Conservation (phyloP, 2,329 filamentous ascomycete species). For the Aureobasidium sp. region DNA sequence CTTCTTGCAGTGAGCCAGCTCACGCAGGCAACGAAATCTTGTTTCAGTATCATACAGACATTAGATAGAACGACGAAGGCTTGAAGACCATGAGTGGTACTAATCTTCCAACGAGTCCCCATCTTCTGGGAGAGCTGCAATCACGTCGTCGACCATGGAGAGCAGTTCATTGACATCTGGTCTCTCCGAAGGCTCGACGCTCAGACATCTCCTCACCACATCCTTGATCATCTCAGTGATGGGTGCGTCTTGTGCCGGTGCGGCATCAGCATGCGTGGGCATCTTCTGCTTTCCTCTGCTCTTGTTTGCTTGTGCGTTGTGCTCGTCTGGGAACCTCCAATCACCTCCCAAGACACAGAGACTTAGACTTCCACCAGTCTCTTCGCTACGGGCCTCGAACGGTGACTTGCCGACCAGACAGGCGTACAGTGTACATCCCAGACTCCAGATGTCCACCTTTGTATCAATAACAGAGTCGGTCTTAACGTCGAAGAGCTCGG, state of each 20-base stretch:
- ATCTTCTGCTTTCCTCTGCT: conserved; percentile 47
- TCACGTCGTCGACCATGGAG: conserved; percentile 62
- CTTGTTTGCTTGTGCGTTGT: conserved; percentile 43
- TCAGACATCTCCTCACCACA: conserved; percentile 77
- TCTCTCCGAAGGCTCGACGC: conserved; percentile 76
- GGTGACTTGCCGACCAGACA: conserved; percentile 94
- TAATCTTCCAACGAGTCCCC: conserved; percentile 22
- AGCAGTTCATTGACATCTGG: conserved; percentile 84
- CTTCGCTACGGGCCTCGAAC: conserved; percentile 90
- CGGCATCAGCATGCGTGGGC: conserved; percentile 18
- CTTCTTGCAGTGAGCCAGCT: neutral
- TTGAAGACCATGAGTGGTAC: neutral
- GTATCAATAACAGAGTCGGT: conserved; percentile 87
- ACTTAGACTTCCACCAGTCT: conserved; percentile 87
- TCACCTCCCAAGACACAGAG: conserved; percentile 90
- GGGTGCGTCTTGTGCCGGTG: conserved; percentile 31
- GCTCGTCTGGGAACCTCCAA: conserved; percentile 93
- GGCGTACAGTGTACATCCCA: conserved; percentile 96
- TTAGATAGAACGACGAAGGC: neutral
- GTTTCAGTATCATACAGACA: neutral
- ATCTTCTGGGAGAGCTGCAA: conserved; percentile 55
- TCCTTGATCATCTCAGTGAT: conserved; percentile 81
- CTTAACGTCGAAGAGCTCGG: conserved; percentile 96
- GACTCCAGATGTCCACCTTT: conserved; percentile 95
- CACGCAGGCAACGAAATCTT: neutral